phyloP scores from a whole-genome alignment of 139 green algal genomes.

The Chlamydomonas sp. region DNA sequence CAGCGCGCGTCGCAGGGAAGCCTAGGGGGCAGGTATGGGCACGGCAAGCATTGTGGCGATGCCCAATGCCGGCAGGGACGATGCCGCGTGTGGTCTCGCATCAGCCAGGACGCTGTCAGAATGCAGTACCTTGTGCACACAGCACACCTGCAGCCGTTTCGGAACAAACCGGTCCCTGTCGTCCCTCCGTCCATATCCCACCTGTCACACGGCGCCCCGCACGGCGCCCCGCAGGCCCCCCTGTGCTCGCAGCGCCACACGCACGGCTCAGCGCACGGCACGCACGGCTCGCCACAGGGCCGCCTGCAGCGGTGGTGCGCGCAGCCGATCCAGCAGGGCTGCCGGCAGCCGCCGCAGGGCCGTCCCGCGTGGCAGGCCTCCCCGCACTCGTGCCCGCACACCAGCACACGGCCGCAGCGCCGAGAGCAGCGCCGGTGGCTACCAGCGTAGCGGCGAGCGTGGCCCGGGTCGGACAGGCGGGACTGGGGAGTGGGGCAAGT shows the following conservation, averaged over 20 bases:
- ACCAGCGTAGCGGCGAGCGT: background rate
- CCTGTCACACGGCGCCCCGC: constrained; percentile 70
- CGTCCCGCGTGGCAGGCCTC: constrained; percentile 28
- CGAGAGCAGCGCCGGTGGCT: constrained; percentile 11
- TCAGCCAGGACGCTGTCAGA: background rate
- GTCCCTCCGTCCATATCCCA: background rate
- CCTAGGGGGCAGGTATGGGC: constrained; percentile 7
- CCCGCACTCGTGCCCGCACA: constrained; percentile 45
- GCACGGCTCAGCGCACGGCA: constrained; percentile 68
- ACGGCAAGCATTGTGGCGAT: background rate
- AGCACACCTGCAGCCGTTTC: background rate
- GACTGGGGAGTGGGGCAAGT: background rate
- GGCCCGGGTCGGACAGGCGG: background rate
- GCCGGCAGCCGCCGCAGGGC: constrained; percentile 42
- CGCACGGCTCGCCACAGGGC: constrained; percentile 58
- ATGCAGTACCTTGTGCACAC: background rate
- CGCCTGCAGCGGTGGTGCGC: constrained; percentile 46
- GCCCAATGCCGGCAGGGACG: background rate
- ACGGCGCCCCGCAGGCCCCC: constrained; percentile 68
- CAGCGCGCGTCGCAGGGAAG: constrained; percentile 77
- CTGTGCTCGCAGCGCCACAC: constrained; percentile 68
- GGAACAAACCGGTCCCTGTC: background rate
- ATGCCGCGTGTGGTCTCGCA: background rate
- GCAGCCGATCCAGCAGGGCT: constrained; percentile 48
- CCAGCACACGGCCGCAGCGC: constrained; percentile 6